These are phyloP conservation scores for Ophidiomyces ophidiicola DNA, from an alignment of 2,329 filamentous ascomycete genomes.

Conservation along the genomic window DNA sequence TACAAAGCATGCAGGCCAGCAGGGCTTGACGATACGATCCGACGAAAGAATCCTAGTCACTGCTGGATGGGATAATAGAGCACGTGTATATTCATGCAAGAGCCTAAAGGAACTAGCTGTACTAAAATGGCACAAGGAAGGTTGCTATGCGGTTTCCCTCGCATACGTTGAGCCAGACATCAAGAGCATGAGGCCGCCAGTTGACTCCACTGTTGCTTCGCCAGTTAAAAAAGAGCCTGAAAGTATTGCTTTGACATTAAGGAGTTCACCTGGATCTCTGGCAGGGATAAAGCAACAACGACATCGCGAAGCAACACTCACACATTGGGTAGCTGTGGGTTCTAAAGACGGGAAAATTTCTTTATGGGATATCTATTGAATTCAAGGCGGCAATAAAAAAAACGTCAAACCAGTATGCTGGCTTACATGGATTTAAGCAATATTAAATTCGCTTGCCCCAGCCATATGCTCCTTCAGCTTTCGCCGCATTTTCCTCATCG, in stretches of 20 bases:
- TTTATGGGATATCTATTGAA: constrained; percentile 83
- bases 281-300: constrained; percentile 52
- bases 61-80: constrained; percentile 77
- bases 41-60: constrained; percentile 79
- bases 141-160: constrained; percentile 73
- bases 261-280: constrained; percentile 17
- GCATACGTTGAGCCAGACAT: constrained; percentile 34
- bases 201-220: not conserved
- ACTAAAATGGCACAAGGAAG: constrained; percentile 84
- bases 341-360: constrained; percentile 93
- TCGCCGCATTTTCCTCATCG: constrained; percentile 42
- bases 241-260: constrained; percentile 6
- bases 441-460: constrained; percentile 47
- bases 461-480: constrained; percentile 42
- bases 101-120: constrained; percentile 80
- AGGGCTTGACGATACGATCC: constrained; percentile 61
- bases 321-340: constrained; percentile 82
- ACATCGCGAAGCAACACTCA: constrained; percentile 50
- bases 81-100: constrained; percentile 69
- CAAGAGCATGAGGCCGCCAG: constrained; percentile 1
- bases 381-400: constrained; percentile 15
- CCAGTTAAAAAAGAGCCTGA: constrained; percentile 10
- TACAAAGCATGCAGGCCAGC: constrained; percentile 84
- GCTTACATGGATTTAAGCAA: constrained; percentile 31
- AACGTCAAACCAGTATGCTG: not conserved